Base-by-base conservation (phyloP, 2,329 filamentous ascomycete species). In the Claviceps sp. region DNA sequence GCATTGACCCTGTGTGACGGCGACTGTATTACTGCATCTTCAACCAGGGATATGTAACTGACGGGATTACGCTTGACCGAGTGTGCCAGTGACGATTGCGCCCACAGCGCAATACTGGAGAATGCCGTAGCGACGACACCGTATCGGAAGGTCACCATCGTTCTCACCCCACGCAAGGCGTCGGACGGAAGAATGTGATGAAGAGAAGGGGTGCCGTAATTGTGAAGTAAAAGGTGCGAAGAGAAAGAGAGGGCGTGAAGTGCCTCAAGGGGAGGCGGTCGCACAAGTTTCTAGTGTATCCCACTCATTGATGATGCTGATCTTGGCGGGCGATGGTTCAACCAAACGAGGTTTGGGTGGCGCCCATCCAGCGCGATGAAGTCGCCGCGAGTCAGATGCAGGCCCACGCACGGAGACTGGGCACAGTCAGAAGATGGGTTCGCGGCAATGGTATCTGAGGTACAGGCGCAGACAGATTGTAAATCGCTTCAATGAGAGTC, bases 1-100 rank as follows among this genome's bases (percentile, higher is more conserved):
- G 89, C 83, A 63, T 93, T 83, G 46, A 95, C 80, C 53, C 85
- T 82, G 64, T 88, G 81, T 45, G 85, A 86, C 16, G 84, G 82
- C 0, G 89, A 88, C 61, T 88, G 80, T 57, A 98, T 85, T 54
- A 80, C 76, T 36, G 86, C 78, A 62, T 89, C 79, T 55, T 90
- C 82, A 57, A 96, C 70, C 46, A 81, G 73, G 13, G 83, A 82
- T 48, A 96, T 72, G 62, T 85, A 82, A 58, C 76, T 80, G 55
- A 98, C 75, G 36, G 89, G 88, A 61, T 87, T 87, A 59, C 91
- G 79, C 56, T 81, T 77, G 48, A 78, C 74, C 0, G 88, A 94
- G 65, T 86, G 79, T 57, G 82, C 85, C 36, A 60, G 49, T 17
- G 53, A 55, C 45, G 58, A 54, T 22, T 55, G 59, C 37, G 56